These are phyloP conservation scores for Gossypium arboreum DNA, from an alignment of 345 rosid genomes.

Conservation along the genomic window DNA sequence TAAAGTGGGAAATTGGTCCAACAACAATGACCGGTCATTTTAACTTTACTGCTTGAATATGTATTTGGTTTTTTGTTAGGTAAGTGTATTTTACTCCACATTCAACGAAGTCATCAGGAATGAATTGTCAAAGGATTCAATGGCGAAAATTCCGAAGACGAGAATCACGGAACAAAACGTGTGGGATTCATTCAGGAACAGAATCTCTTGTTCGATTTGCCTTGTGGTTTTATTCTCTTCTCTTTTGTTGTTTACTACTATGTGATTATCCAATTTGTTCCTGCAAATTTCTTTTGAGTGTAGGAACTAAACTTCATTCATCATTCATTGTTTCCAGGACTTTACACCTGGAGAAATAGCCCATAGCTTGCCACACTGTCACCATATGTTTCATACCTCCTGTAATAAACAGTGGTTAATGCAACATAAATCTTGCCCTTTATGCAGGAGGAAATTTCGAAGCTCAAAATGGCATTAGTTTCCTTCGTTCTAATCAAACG, in stretches of 20 bases:
- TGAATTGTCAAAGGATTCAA: background rate
- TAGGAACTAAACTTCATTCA: background rate
- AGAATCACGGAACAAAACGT: constrained; percentile 19
- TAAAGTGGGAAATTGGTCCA: background rate
- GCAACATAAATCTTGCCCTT: constrained; percentile 33
- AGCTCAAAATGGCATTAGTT: background rate
- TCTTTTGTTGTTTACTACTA: background rate
- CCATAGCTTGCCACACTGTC: constrained; percentile 30
- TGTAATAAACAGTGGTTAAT: constrained; percentile 30
- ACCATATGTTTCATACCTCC: constrained; percentile 27
- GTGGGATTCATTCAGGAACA: constrained; percentile 26
- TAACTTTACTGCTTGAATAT: background rate
- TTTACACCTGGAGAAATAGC: constrained; percentile 18
- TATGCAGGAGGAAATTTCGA: constrained; percentile 28
- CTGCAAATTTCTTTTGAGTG: background rate
- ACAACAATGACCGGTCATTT: background rate
- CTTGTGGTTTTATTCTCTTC: constrained; percentile 33
- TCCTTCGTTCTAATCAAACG: background rate
- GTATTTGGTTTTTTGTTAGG: background rate
- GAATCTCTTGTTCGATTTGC: constrained; percentile 36
- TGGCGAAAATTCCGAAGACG: constrained; percentile 9
- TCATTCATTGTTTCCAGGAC: constrained; percentile 28
- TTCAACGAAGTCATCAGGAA: background rate
- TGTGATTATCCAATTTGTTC: background rate
- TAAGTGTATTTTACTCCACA: background rate